Evolutionary conservation across 140 eudicot species (phyloP).

Genomic region (Bidens hawaiensis): DNA sequence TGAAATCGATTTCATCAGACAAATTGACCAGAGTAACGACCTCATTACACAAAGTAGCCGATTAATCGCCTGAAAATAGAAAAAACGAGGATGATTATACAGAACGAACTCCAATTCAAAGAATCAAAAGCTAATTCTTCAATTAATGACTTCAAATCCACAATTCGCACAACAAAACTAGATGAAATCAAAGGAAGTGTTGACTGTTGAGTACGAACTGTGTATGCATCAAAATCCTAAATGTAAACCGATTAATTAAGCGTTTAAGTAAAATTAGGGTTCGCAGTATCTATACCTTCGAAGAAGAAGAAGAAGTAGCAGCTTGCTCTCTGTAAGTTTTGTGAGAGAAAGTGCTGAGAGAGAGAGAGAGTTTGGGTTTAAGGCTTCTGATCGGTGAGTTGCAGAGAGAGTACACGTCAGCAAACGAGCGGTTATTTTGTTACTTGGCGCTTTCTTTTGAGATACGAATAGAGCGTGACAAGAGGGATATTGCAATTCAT

Average conservation of each 20-base stretch:
- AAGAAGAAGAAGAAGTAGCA: too few relatives aligned
- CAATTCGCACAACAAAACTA: neutral
- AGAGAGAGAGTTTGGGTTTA: constrained; percentile 8
- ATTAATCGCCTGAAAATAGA: constrained; percentile 27
- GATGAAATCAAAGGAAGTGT: too few relatives aligned
- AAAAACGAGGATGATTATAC: constrained; percentile 4
- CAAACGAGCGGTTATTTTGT: constrained; percentile 30
- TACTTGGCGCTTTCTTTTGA: constrained; percentile 25
- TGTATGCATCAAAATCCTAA: constrained; percentile 4
- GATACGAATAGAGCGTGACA: neutral
- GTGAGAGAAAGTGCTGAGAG: constrained; percentile 17
- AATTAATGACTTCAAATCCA: constrained; percentile 11
- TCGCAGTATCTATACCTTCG: constrained; percentile 20
- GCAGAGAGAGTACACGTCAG: constrained; percentile 29
- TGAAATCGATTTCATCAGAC: neutral
- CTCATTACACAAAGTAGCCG: too few relatives aligned
- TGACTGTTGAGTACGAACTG: too few relatives aligned
- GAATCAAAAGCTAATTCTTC: neutral
- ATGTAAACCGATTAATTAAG: constrained; percentile 6
- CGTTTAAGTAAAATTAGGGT: constrained; percentile 9
- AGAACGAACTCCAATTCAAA: neutral
- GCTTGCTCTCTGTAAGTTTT: constrained; percentile 7
- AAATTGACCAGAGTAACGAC: constrained; percentile 13
- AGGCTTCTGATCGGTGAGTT: constrained; percentile 1
- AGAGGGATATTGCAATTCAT: neutral